Conservation (phyloP, 1,139 yeast species). For the Hansenula sp. region DNA sequence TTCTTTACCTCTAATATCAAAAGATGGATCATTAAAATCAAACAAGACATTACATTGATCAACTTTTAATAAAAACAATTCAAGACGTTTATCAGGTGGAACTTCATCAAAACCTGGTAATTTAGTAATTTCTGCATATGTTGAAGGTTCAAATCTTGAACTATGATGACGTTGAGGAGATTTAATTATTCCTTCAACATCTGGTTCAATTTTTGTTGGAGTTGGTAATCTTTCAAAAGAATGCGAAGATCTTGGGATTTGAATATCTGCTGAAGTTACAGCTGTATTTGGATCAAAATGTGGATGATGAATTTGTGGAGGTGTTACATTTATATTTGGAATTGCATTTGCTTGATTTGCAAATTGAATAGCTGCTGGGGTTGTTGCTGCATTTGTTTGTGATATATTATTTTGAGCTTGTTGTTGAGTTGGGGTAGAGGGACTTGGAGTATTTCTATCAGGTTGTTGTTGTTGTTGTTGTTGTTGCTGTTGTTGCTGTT, state of each 20-base stretch:
- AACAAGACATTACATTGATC: slow-evolving; percentile 94
- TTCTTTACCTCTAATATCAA: slow-evolving; percentile 89
- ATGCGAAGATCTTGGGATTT: slow-evolving; percentile 39
- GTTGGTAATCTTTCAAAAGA: slow-evolving; percentile 41
- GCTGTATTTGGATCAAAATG: slow-evolving; percentile 13
- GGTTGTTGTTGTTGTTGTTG: background rate
- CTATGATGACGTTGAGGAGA: slow-evolving; percentile 94
- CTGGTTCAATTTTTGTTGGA: slow-evolving; percentile 37
- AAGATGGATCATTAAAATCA: slow-evolving; percentile 91
- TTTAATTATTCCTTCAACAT: slow-evolving; percentile 49
- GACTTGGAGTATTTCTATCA: slow-evolving; percentile 6
- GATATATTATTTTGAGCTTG: slow-evolving; percentile 1
- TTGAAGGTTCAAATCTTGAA: slow-evolving; percentile 82
- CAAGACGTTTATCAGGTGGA: slow-evolving; percentile 77
- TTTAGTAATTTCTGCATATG: slow-evolving; percentile 70
- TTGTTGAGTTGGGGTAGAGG: slow-evolving; percentile 8
- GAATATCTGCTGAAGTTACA: slow-evolving; percentile 24
- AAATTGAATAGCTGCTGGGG: slow-evolving; percentile 10
- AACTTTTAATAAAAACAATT: slow-evolving; percentile 78
- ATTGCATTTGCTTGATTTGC: slow-evolving; percentile 21
- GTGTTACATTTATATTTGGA: slow-evolving; percentile 12
- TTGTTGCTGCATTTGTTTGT: slow-evolving; percentile 1
- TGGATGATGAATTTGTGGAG: slow-evolving; percentile 9
- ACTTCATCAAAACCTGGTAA: slow-evolving; percentile 91
- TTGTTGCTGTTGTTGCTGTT: background rate